Conservation (phyloP, 257 asterid genomes). For the Nicotiana tabacum region DNA sequence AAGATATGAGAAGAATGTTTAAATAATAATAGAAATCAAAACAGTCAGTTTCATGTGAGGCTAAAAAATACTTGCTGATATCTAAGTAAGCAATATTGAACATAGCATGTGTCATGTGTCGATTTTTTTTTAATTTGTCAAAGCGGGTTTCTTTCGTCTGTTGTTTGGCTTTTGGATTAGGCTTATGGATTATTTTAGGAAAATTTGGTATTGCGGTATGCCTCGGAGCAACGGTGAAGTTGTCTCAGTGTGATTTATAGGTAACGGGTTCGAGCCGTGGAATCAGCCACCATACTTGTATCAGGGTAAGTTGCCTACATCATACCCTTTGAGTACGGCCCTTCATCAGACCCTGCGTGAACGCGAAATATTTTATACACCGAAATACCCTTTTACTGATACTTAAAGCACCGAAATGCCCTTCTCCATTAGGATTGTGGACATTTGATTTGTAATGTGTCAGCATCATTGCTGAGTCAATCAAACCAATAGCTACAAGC, state of each 20-base stretch:
- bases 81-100: neutral
- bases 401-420: too few relatives aligned
- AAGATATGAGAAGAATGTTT: too few relatives aligned
- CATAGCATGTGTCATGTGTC: neutral
- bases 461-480: constrained; percentile 6
- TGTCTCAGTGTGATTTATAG: too few relatives aligned
- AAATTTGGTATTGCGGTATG: neutral
- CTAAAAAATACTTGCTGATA: neutral
- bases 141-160: neutral
- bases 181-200: neutral
- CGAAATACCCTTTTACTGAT: too few relatives aligned
- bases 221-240: too few relatives aligned
- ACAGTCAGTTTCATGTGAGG: neutral
- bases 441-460: neutral
- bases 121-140: neutral
- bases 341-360: too few relatives aligned
- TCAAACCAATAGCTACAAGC: neutral
- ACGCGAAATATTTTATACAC: too few relatives aligned
- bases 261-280: too few relatives aligned
- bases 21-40: neutral
- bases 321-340: too few relatives aligned
- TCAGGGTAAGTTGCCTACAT: too few relatives aligned
- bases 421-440: neutral
- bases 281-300: too few relatives aligned
- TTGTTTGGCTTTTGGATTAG: neutral